Conservation (phyloP, 2,329 filamentous ascomycete species). For the Botrytis aclada region DNA sequence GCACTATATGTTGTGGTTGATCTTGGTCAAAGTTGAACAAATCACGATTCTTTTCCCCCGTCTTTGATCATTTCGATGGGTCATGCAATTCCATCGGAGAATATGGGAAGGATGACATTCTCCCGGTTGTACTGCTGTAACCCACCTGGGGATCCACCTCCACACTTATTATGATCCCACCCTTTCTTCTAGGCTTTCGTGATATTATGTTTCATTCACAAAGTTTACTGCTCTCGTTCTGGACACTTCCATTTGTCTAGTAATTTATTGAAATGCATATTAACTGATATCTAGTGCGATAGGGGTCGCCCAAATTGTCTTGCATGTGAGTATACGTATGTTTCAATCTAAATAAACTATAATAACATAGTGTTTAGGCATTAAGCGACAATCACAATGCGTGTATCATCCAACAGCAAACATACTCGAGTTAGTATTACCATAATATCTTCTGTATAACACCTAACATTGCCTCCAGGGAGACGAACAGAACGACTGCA, state of each 20-base stretch:
- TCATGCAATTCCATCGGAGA: background rate
- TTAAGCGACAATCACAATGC: constrained; percentile 74
- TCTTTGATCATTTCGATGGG: background rate
- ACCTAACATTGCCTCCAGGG: constrained; percentile 41
- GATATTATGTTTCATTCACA: background rate
- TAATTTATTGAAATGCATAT: background rate
- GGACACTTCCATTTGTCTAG: background rate
- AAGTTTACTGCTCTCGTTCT: background rate
- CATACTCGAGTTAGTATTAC: constrained; percentile 62
- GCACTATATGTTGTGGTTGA: background rate
- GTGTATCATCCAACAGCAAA: constrained; percentile 75
- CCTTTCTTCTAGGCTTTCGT: too few species aligned
- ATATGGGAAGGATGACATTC: background rate
- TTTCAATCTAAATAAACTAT: constrained; percentile 12
- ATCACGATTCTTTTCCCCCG: background rate
- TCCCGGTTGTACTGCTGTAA: background rate
- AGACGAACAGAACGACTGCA: constrained; percentile 53
- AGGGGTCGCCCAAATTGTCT: constrained; percentile 66
- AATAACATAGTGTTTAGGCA: constrained; percentile 47
- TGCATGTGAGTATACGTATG: constrained; percentile 51
- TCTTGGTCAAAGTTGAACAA: background rate
- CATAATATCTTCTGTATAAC: background rate
- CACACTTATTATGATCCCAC: background rate
- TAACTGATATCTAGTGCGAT: constrained; percentile 58
- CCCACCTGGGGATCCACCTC: background rate